Evolutionary conservation across 257 asterid species (phyloP).

Genomic region (Solanum lignicaule): DNA sequence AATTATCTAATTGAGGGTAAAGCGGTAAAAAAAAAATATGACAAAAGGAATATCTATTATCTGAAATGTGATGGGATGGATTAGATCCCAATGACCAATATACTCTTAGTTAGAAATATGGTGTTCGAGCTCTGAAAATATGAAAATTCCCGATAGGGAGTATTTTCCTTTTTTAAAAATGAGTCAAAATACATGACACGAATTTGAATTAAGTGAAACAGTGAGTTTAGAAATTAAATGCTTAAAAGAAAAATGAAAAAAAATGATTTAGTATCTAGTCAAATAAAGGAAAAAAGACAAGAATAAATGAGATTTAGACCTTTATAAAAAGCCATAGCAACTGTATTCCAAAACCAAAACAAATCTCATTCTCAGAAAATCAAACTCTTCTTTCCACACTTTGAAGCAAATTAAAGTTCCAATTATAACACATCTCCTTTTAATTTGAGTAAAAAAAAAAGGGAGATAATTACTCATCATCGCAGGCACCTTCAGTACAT

Average conservation of each 20-base stretch:
- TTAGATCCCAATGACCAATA: not conserved
- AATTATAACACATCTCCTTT: too few species aligned
- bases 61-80: not conserved
- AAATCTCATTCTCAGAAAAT: not conserved
- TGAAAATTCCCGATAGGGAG: fast-evolving
- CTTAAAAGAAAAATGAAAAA: not conserved
- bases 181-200: not conserved
- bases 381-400: not conserved
- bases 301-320: not conserved
- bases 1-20: not conserved
- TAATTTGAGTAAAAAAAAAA: conserved; percentile 2
- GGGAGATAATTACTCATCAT: conserved; percentile 31
- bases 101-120: not conserved
- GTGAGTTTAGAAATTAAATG: fast-evolving
- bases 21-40: too few species aligned
- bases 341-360: not conserved
- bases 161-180: not conserved
- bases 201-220: not conserved
- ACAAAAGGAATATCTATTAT: not conserved
- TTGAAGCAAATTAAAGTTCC: not conserved
- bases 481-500: conserved; percentile 42
- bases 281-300: not conserved
- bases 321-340: not conserved
- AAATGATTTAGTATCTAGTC: not conserved
- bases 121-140: not conserved